phyloP scores from a whole-genome alignment of 805 yeast species.

The Saturnispora saitoi region DNA sequence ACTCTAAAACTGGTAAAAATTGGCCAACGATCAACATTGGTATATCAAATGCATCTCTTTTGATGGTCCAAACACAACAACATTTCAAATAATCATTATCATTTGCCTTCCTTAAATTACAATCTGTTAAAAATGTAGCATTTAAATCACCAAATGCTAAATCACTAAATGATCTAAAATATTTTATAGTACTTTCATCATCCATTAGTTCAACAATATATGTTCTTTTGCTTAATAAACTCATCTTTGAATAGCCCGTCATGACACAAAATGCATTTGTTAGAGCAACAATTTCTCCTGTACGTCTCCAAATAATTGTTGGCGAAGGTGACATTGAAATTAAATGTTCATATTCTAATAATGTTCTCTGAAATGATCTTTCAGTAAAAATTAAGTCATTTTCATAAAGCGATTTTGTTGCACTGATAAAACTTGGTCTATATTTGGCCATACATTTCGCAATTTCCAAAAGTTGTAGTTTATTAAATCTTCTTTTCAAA shows the following conservation, averaged over 20 bases:
- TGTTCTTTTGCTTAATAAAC: constrained; percentile 48
- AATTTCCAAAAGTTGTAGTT: constrained; percentile 32
- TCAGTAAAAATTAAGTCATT: constrained; percentile 61
- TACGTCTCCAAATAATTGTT: constrained; percentile 76
- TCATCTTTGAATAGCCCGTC: constrained; percentile 53
- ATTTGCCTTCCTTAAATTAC: constrained; percentile 34
- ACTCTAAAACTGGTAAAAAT: constrained; percentile 53
- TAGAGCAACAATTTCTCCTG: constrained; percentile 76
- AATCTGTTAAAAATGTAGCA: constrained; percentile 42
- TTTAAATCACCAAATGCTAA: constrained; percentile 63
- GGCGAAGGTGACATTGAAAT: constrained; percentile 63
- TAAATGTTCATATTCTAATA: constrained; percentile 47
- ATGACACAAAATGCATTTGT: constrained; percentile 66
- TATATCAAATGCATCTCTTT: constrained; percentile 73
- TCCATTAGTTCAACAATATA: constrained; percentile 80
- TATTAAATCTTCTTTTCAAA: constrained; percentile 42
- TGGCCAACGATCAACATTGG: constrained; percentile 83
- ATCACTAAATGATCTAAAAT: constrained; percentile 62
- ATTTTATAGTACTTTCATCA: constrained; percentile 62
- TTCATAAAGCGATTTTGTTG: constrained; percentile 64
- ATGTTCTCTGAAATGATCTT: constrained; percentile 45
- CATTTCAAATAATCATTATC: constrained; percentile 42
- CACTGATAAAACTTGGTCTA: constrained; percentile 69
- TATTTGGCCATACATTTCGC: constrained; percentile 55
- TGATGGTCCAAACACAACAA: constrained; percentile 79